Evolutionary conservation across 805 yeast species (phyloP), one percentile per base, ranked within the genome.

Genomic region (Millerozyma acaciae): DNA sequence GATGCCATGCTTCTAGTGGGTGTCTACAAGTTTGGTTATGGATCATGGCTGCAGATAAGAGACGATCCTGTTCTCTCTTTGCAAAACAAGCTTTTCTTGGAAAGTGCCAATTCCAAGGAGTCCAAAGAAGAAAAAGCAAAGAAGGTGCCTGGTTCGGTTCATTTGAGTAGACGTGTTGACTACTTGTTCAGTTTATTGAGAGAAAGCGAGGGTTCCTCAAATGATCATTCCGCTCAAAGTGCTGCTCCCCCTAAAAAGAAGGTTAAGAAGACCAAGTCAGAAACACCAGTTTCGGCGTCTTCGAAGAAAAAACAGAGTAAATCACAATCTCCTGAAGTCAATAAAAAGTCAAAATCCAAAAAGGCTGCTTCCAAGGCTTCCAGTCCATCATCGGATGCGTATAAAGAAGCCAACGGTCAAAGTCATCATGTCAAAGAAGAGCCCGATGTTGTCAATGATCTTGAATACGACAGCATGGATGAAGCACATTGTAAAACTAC

Each of bases 21-120:
- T 43, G 84, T 90, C 15, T 73, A 75, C 51, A 88, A 86, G 60
- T 89, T 89, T 59, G 99, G 99, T 0, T 89, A 87, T 57, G 97
- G 97, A 12, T 80, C 96, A 1, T 93, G 98, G 98, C 55, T 73
- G 3, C 89, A 84, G 51, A 89, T 93, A 28, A 72, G 98, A 52
- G 99, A 93, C 61, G 98, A 93, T 60, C 97, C 98, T 2, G 73
- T 86, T 33, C 69, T 93, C 38, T 89, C 88, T 8, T 67, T 93
- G 40, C 84, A 86, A 40, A 86, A 87, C 46, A 93, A 87, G 65
- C 63, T 93, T 44, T 93, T 78, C 50, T 68, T 93, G 47, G 81
- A 75, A 34, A 42, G 45, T 12, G 44, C 38, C 40, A 38, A 48
- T 28, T 29, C 38, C 4, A 43, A 42, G 30, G 48, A 32, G 4